Evolutionary conservation across 2,329 filamentous ascomycete species (phyloP).

Genomic region (Apiospora arundinis): DNA sequence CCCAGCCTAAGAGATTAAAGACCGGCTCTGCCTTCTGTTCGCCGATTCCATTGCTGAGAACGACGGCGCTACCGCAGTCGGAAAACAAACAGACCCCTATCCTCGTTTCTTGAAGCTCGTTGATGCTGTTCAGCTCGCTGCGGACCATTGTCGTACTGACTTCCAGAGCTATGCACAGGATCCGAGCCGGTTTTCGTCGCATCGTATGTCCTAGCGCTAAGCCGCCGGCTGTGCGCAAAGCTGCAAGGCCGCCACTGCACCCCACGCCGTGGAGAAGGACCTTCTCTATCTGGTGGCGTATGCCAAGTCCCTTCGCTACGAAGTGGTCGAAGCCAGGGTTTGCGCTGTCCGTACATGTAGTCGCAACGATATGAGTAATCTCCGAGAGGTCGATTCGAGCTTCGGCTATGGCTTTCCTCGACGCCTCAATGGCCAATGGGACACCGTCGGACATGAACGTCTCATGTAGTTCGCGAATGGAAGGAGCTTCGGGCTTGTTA

Average conservation of each 20-base stretch:
- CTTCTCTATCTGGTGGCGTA: conserved; percentile 66
- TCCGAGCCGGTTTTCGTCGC: conserved; percentile 63
- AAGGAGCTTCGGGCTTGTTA: conserved; percentile 59
- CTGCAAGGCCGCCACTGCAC: conserved; percentile 68
- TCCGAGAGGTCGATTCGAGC: conserved; percentile 55
- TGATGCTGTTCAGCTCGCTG: conserved; percentile 69
- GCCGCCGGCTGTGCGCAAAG: conserved; percentile 68
- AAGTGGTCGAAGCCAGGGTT: conserved; percentile 74
- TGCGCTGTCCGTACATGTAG: conserved; percentile 72
- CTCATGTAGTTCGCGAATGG: conserved; percentile 61
- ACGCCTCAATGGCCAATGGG: conserved; percentile 61
- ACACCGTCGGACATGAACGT: conserved; percentile 64
- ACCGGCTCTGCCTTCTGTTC: conserved; percentile 48
- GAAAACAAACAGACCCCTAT: conserved; percentile 73
- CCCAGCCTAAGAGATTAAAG: conserved; percentile 70
- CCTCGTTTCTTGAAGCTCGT: conserved; percentile 63
- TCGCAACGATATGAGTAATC: conserved; percentile 72
- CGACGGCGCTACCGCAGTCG: conserved; percentile 70
- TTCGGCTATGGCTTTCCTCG: conserved; percentile 61
- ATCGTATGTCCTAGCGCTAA: conserved; percentile 68
- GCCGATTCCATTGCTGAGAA: conserved; percentile 69
- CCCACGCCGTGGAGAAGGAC: conserved; percentile 71
- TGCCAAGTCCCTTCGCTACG: conserved; percentile 63
- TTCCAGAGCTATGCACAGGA: conserved; percentile 71
- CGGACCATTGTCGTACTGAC: conserved; percentile 66